Percentiles rank a stretch among this genome's conserved stretches.
Conservation (phyloP, 1,284 basidiomycete species). For the Chalciporus sp. region DNA sequence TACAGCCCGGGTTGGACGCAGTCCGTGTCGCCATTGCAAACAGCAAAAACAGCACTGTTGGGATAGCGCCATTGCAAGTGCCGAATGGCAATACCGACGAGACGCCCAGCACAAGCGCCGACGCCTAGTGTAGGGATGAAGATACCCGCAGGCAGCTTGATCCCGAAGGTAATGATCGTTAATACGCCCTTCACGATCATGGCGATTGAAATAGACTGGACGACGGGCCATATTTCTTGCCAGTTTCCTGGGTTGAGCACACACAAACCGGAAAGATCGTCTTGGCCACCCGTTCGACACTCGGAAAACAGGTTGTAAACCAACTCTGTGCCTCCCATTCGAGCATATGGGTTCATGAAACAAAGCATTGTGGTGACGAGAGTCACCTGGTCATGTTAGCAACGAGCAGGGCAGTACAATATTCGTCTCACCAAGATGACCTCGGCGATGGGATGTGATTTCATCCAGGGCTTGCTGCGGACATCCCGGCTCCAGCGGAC, state of each 20-base stretch:
- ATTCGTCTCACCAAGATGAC: constrained; percentile 70
- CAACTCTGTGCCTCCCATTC: constrained; percentile 94
- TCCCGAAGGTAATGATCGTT: constrained; percentile 93
- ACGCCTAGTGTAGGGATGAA: constrained; percentile 97
- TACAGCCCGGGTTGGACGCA: constrained; percentile 87
- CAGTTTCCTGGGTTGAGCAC: constrained; percentile 60
- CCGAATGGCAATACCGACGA: constrained; percentile 85
- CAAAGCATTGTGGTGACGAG: constrained; percentile 75
- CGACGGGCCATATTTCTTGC: constrained; percentile 64
- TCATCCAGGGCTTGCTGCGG: constrained; percentile 81
- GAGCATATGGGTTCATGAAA: constrained; percentile 89
- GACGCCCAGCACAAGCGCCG: constrained; percentile 93
- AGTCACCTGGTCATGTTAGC: constrained; percentile 59
- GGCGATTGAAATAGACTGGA: constrained; percentile 69
- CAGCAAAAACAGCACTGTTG: constrained; percentile 60
- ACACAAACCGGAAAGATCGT: constrained; percentile 74
- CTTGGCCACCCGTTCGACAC: constrained; percentile 60
- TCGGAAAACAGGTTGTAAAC: constrained; percentile 91
- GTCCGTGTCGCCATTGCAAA: constrained; percentile 64
- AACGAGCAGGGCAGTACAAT: neutral
- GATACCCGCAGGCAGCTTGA: constrained; percentile 93
- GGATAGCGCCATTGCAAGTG: constrained; percentile 75
- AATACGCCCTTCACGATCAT: constrained; percentile 82
- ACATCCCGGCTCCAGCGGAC: constrained; percentile 85
- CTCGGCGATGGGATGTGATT: constrained; percentile 80